phyloP scores from a whole-genome alignment of 2,329 filamentous ascomycete species.

The Conoideocrella luteorostrata region DNA sequence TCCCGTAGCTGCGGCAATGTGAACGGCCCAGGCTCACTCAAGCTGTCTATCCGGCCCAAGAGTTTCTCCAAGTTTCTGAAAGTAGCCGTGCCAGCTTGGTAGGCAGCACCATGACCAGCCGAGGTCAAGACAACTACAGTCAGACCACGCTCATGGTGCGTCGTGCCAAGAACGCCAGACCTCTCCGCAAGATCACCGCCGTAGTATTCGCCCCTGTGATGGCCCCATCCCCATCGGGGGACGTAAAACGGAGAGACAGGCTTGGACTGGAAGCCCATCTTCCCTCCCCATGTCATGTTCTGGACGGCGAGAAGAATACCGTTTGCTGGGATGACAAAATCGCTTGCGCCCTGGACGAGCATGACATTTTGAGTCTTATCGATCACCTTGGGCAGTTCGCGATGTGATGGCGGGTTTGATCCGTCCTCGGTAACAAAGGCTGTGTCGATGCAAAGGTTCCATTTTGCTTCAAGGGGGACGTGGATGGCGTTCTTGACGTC shows the following conservation, averaged over 20 bases:
- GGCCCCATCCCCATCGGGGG: constrained; percentile 30
- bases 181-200: constrained; percentile 44
- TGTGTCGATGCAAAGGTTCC: constrained; percentile 10
- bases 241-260: constrained; percentile 63
- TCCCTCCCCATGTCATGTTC: constrained; percentile 74
- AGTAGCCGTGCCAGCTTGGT: constrained; percentile 61
- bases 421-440: constrained; percentile 17
- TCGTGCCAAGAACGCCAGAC: constrained; percentile 61
- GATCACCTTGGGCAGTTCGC: constrained; percentile 62
- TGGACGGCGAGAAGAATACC: constrained; percentile 68
- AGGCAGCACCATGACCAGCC: constrained; percentile 61
- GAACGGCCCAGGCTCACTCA: constrained; percentile 38
- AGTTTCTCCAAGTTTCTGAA: constrained; percentile 71
- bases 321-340: constrained; percentile 61
- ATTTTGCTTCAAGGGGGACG: constrained; percentile 39
- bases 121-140: constrained; percentile 61
- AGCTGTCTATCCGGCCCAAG: constrained; percentile 58
- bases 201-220: constrained; percentile 41
- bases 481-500: constrained; percentile 66
- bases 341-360: constrained; percentile 64
- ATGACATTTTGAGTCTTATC: constrained; percentile 67
- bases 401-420: constrained; percentile 41
- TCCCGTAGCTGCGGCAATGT: constrained; percentile 15
- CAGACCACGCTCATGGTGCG: constrained; percentile 67
- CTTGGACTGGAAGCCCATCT: constrained; percentile 58